Evolutionary conservation across 345 rosid genomes (phyloP).

Genomic region (Rubroshorea leprosula): DNA sequence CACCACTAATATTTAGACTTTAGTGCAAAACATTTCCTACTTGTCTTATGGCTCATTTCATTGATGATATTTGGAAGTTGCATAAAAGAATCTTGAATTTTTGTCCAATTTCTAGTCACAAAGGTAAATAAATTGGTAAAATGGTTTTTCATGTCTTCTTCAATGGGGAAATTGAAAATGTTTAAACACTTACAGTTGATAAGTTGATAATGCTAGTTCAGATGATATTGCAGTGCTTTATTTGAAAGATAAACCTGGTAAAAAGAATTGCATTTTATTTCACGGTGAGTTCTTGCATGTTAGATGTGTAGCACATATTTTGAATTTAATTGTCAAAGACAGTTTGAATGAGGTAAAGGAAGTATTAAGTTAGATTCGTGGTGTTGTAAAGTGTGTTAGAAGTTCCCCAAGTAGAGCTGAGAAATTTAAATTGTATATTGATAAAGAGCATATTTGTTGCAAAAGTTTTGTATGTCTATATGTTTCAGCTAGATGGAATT

Average conservation of each 20-base stretch:
- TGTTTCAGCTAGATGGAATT: slow-evolving; percentile 1
- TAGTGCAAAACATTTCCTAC: neutral
- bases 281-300: slow-evolving; percentile 8
- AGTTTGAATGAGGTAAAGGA: slow-evolving; percentile 1
- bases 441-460: neutral
- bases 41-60: slow-evolving; percentile 11
- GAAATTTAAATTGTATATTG: neutral
- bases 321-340: no score
- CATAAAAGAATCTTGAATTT: slow-evolving; percentile 11
- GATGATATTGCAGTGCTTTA: neutral
- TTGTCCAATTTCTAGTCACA: neutral
- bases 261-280: neutral
- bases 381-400: slow-evolving; percentile 3
- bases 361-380: neutral
- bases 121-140: neutral
- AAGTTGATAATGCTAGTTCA: neutral
- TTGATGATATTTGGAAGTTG: slow-evolving; percentile 8
- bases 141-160: neutral
- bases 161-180: slow-evolving; percentile 2
- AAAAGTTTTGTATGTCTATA: neutral
- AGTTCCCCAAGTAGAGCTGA: neutral
- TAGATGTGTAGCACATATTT: neutral
- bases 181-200: slow-evolving; percentile 3
- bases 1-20: slow-evolving; percentile 7
- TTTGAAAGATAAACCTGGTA: neutral